Conservation (phyloP, 768 basidiomycete genomes). For the Mycena amicta region DNA sequence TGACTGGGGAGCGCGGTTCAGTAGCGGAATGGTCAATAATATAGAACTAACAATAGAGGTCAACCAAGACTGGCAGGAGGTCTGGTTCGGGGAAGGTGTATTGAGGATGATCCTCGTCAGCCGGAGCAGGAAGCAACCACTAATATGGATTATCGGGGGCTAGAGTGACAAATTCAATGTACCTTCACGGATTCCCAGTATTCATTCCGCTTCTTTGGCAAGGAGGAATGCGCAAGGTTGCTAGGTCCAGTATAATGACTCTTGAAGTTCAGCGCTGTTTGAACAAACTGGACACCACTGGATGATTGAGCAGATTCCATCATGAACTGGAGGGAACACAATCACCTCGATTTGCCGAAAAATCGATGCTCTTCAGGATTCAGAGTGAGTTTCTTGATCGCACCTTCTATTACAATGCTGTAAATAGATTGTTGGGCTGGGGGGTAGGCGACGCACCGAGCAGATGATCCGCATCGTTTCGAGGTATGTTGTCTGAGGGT, state of each 20-base stretch:
- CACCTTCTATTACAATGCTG: too few species aligned
- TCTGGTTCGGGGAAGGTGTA: conserved; percentile 56
- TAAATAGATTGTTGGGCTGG: too few species aligned
- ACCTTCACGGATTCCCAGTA: conserved; percentile 53
- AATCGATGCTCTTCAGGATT: conserved; percentile 47
- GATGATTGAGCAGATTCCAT: not conserved
- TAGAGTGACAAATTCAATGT: too few species aligned
- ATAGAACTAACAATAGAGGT: conserved; percentile 50
- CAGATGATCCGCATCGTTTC: conserved; percentile 39
- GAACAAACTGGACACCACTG: conserved; percentile 55
- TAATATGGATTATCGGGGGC: conserved; percentile 28
- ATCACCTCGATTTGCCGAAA: conserved; percentile 46
- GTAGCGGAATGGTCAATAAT: not conserved
- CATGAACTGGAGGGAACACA: too few species aligned
- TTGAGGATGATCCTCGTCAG: conserved; percentile 28
- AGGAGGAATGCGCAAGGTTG: conserved; percentile 16
- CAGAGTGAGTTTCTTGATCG: conserved; percentile 39
- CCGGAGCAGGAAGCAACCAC: conserved; percentile 16
- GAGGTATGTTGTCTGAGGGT: conserved; percentile 35
- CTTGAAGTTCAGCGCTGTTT: conserved; percentile 61
- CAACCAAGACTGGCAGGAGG: conserved; percentile 56
- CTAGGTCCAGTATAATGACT: conserved; percentile 14
- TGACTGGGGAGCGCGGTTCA: conserved; percentile 30
- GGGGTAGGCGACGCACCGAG: conserved; percentile 7
- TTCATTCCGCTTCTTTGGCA: conserved; percentile 42